Evolutionary conservation across 2,329 filamentous ascomycete genomes (phyloP).

Genomic region (Pseudocercospora pini-densiflorae): DNA sequence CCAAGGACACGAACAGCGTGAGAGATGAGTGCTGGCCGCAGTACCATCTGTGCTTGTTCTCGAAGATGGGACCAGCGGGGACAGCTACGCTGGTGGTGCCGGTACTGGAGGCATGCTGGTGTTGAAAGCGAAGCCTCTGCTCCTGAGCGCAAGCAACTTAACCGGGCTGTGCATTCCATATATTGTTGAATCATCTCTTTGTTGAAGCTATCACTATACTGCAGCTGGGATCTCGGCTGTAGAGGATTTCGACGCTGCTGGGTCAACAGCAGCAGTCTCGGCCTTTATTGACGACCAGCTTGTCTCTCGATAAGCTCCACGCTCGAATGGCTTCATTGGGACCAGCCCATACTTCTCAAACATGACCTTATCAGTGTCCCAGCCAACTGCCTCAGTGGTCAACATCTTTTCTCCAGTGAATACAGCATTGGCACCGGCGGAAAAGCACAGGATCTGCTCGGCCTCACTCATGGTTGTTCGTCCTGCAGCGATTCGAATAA

Average conservation of each 20-base stretch:
- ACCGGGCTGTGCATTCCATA: background rate
- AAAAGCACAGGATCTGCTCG: constrained; percentile 87
- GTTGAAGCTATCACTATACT: background rate
- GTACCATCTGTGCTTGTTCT: background rate
- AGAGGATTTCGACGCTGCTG: background rate
- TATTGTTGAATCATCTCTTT: background rate
- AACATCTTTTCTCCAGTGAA: constrained; percentile 97
- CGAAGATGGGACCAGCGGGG: background rate
- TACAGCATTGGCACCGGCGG: constrained; percentile 90
- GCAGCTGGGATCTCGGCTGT: constrained; percentile 8
- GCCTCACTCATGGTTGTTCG: constrained; percentile 84
- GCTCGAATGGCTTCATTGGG: constrained; percentile 65
- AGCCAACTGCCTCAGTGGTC: constrained; percentile 88
- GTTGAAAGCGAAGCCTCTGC: background rate
- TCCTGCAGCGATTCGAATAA: constrained; percentile 84
- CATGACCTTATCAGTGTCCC: constrained; percentile 85
- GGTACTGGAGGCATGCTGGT: background rate
- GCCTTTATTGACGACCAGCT: constrained; percentile 36
- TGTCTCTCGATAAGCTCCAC: constrained; percentile 39
- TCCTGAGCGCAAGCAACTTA: background rate
- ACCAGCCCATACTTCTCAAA: constrained; percentile 81
- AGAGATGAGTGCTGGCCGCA: background rate
- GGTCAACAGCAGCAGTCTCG: constrained; percentile 12
- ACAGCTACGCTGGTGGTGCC: background rate
- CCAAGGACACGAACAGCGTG: background rate